Evolutionary conservation across 768 basidiomycete genomes (phyloP).

Genomic region (Lyophyllum semitale): DNA sequence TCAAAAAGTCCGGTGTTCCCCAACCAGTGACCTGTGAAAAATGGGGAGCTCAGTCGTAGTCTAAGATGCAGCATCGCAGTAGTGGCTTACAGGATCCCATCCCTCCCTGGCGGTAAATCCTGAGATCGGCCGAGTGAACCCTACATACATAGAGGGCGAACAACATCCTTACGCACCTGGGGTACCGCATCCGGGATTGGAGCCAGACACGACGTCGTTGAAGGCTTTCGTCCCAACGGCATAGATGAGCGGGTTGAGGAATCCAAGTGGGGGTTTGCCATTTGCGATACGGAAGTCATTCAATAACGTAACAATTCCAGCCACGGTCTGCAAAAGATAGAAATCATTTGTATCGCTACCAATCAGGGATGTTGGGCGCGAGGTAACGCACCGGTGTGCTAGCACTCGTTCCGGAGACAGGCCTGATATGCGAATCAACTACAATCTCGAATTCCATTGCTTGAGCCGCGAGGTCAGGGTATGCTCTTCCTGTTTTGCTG

Average conservation of each 20-base stretch:
- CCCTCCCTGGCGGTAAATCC: slow-evolving; percentile 45
- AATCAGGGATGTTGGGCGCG: neutral
- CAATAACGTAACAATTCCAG: slow-evolving; percentile 54
- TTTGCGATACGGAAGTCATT: slow-evolving; percentile 58
- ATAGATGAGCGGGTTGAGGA: slow-evolving; percentile 56
- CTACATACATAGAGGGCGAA: neutral
- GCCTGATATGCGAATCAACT: slow-evolving; percentile 38
- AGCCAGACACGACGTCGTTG: slow-evolving; percentile 60
- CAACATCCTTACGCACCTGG: slow-evolving; percentile 36
- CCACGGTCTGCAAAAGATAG: slow-evolving; percentile 30
- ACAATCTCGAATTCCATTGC: slow-evolving; percentile 59
- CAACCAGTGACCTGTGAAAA: too few species aligned
- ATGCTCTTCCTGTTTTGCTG: slow-evolving; percentile 54
- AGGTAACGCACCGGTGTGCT: slow-evolving; percentile 50
- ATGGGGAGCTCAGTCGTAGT: neutral
- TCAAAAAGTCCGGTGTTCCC: too few species aligned
- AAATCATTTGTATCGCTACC: neutral
- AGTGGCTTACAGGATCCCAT: too few species aligned
- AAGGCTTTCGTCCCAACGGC: slow-evolving; percentile 43
- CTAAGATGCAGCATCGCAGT: slow-evolving; percentile 14
- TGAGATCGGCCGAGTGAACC: slow-evolving; percentile 10
- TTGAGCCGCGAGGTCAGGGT: slow-evolving; percentile 62
- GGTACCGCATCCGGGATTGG: too few species aligned
- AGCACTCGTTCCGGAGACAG: slow-evolving; percentile 60
- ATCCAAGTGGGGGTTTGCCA: slow-evolving; percentile 53